Base-by-base conservation (phyloP, 108 stramenopile species). In the Thalassiosira profunda region DNA sequence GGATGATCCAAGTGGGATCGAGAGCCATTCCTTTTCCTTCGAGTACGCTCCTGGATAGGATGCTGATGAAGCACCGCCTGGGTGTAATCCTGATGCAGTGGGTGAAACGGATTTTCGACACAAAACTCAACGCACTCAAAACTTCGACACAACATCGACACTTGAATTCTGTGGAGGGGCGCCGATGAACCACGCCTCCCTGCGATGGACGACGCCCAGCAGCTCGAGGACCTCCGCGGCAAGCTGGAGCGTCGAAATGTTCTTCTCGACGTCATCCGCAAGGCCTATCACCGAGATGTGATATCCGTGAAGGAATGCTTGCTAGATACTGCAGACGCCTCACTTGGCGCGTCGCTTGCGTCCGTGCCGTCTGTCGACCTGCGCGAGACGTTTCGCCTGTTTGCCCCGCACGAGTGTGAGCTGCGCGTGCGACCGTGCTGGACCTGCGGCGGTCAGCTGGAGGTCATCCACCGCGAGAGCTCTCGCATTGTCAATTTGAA, bases 321-420 rank as follows among this genome's bases (percentile, higher is more conserved):
- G 25, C 31, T 70, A 8, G 38, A 62, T 44, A 48, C 62, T 10
- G 29, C 63, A 47, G 4, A n/a, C 26, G 33, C 42, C 28, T 68
- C 62, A 20, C 53, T 54, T 40, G 23, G 14, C 46, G n/a, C n/a
- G n/a, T 21, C 59, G 9, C 14, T 81, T 23, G 15, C 52, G 18
- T 61, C 72, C 12, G 38, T 82, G 14, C 81, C 81, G 20, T 82
- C 81, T 15, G 59, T 82, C 23, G 81, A 82, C 54, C 40, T 82
- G 7, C 64, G 81, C 1, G 57, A 64, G 26, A n/a, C n/a, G n/a
- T 67, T 82, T 58, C 58, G 28, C 11, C 57, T 82, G 5, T 82
- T 79, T 37, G 70, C 81, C 6, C 81, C 81, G 7, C 54, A 78
- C 25, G 81, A 77, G 56, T 81, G 81, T 28, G 81, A 82, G 36